Evolutionary conservation across 306 rosid genomes (phyloP).

Genomic region (Rosa rugosa): DNA sequence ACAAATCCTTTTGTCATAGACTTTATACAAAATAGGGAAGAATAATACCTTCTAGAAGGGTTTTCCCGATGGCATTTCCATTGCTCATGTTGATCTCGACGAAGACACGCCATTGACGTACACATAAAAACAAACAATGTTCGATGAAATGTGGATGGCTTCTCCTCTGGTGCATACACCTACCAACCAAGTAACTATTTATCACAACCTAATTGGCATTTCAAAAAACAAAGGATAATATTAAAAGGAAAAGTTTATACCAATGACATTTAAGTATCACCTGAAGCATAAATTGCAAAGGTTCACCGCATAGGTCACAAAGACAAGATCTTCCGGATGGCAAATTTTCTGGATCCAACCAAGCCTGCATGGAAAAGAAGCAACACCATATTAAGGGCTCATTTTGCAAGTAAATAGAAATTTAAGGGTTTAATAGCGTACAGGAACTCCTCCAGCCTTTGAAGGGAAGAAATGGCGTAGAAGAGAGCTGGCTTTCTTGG

Average conservation of each 20-base stretch:
- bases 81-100: constrained; percentile 78
- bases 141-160: constrained; percentile 73
- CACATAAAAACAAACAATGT: constrained; percentile 79
- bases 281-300: constrained; percentile 81
- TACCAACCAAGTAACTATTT: constrained; percentile 20
- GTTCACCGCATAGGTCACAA: constrained; percentile 75
- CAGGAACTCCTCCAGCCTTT: constrained; percentile 93
- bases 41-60: constrained; percentile 63
- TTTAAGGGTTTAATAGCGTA: constrained; percentile 27
- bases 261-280: constrained; percentile 28
- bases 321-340: constrained; percentile 59
- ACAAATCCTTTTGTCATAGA: background rate
- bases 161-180: constrained; percentile 77
- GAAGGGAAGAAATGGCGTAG: constrained; percentile 67
- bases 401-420: background rate
- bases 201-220: background rate
- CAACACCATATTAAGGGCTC: background rate
- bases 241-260: background rate
- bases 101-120: constrained; percentile 80
- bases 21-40: background rate
- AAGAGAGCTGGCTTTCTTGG: constrained; percentile 53
- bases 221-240: background rate
- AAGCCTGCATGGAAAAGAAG: constrained; percentile 53
- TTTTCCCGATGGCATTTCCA: constrained; percentile 59
- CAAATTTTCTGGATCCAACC: constrained; percentile 82